Evolutionary conservation across 495 filamentous ascomycete species (phyloP), one percentile per base, ranked within the genome.

Genomic region (Penicillium waksmanii): DNA sequence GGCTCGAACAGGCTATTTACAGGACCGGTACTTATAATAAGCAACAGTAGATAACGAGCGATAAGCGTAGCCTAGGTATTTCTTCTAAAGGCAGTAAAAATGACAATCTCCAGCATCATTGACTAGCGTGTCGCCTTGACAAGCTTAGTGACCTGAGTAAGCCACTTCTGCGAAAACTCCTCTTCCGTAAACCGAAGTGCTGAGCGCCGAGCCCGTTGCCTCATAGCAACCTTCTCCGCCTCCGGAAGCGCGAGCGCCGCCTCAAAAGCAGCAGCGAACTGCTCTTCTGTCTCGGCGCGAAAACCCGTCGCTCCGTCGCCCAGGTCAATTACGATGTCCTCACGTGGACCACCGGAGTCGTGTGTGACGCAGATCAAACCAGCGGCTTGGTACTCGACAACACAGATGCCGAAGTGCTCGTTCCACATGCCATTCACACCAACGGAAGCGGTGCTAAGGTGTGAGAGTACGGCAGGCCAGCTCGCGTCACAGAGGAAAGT

Each of bases 401-500:
- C 93, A 5, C 95, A 95, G 61, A 98, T 98, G 17, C 95, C 96
- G 68, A 98, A 98, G 74, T 98, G 95, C 76, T 98, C 95, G 68
- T 97, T 98, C 95, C 96, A 98, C 95, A 98, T 98, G 55, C 87
- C 93, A 66, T 98, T 98, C 3, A 95, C 91, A 36, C 95, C 95
- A 23, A 98, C 81, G 53, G 85, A 93, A 33, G 87, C 83, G 19
- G 77, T 82, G 40, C 83, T 75, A 47, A 98, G 79, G 84, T 91
- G 91, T 21, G 86, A 80, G 12, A 96, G 81, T 43, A 98, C 89
- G 57, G 91, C 83, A 6, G 87, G 85, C 93, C 93, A 98, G 40
- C 87, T 83, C 5, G 92, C 93, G 66, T 98, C 92, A 61, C 90
- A 88, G 61, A 93, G 81, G 75, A 98, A 98, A 53, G 91, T 84